Evolutionary conservation across 108 stramenopile species (phyloP).

Genomic region (Nitzschia palea): DNA sequence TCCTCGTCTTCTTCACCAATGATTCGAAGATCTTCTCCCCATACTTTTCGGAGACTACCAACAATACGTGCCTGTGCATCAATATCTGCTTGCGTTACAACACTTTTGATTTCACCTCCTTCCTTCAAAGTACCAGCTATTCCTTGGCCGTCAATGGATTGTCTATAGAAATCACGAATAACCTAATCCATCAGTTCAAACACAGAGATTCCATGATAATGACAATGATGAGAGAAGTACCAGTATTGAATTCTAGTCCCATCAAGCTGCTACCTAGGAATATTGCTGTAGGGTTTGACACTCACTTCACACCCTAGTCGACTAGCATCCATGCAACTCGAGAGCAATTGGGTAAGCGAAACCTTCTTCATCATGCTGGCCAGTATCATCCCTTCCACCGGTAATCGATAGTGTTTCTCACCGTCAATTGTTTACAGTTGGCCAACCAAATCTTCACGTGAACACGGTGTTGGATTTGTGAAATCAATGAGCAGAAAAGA

Average conservation of each 20-base stretch:
- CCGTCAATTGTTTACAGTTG: too few species aligned
- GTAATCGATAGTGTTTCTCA: constrained; percentile 6
- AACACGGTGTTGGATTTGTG: too few species aligned
- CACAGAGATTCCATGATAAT: too few species aligned
- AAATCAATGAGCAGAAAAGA: too few species aligned
- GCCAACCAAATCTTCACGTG: too few species aligned
- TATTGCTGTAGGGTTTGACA: constrained; percentile 14
- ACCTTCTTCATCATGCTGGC: constrained; percentile 38
- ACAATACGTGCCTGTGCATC: constrained; percentile 54
- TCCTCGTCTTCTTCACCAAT: constrained; percentile 56
- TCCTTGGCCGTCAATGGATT: background rate
- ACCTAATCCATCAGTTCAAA: too few species aligned
- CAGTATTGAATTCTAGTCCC: too few species aligned
- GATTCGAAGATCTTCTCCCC: constrained; percentile 40
- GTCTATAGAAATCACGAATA: constrained; percentile 1
- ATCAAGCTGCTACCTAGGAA: too few species aligned
- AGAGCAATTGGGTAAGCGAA: constrained; percentile 49
- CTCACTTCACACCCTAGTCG: constrained; percentile 64
- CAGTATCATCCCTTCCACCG: background rate
- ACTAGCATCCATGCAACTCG: constrained; percentile 69
- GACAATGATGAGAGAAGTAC: too few species aligned
- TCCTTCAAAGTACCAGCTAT: constrained; percentile 41
- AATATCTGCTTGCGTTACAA: constrained; percentile 56
- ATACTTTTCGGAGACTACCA: constrained; percentile 20
- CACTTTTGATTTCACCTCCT: constrained; percentile 48